Conservation (phyloP, 371 early-diverging fungal species). For the Mucor racemosus region DNA sequence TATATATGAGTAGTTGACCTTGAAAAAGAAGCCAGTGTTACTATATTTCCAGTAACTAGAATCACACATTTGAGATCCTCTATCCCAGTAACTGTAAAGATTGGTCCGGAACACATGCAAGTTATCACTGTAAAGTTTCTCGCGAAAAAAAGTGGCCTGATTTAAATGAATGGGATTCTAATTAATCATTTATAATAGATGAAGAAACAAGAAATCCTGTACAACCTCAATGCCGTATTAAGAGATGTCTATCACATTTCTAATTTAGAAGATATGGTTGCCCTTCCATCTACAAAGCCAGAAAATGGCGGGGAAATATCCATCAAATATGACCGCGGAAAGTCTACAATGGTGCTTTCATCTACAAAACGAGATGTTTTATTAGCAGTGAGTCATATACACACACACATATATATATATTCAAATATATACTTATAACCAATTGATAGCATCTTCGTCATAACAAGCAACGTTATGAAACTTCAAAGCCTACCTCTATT, state of each 20-base stretch:
- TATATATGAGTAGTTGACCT: slow-evolving; percentile 49
- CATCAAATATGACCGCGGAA: slow-evolving; percentile 76
- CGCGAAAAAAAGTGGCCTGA: slow-evolving; percentile 13
- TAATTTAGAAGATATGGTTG: slow-evolving; percentile 76
- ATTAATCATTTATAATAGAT: slow-evolving; percentile 11
- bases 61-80: slow-evolving; percentile 61
- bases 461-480: slow-evolving; percentile 72
- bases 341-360: slow-evolving; percentile 70
- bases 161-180: neutral
- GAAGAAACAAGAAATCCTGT: slow-evolving; percentile 67
- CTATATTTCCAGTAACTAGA: slow-evolving; percentile 66
- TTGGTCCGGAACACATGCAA: slow-evolving; percentile 84
- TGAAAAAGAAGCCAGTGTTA: slow-evolving; percentile 69
- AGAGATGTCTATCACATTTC: slow-evolving; percentile 89
- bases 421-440: neutral
- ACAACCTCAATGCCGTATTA: slow-evolving; percentile 70
- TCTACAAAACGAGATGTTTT: slow-evolving; percentile 79
- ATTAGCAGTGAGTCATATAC: slow-evolving; percentile 44
- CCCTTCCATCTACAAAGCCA: slow-evolving; percentile 49
- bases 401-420: slow-evolving; percentile 27
- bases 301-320: slow-evolving; percentile 74
- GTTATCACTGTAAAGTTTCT: slow-evolving; percentile 60
- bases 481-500: slow-evolving; percentile 66
- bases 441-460: slow-evolving; percentile 57
- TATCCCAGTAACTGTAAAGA: slow-evolving; percentile 80